phyloP scores from a whole-genome alignment of 2,329 filamentous ascomycete genomes.

The Amauroascus verrucosus region DNA sequence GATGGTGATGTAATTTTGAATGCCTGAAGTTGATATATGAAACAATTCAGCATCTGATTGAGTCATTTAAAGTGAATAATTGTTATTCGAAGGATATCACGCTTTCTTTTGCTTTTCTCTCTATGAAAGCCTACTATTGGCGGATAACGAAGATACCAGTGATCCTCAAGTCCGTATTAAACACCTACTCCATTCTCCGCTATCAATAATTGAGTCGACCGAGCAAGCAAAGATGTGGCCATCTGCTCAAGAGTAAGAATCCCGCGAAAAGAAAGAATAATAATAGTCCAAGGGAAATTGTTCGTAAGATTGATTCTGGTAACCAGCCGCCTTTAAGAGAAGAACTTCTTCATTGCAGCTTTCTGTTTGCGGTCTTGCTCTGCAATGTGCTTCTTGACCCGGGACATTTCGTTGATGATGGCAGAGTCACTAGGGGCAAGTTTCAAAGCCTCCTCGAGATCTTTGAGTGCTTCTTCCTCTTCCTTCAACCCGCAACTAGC shows the following conservation, averaged over 20 bases:
- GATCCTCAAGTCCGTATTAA: background rate
- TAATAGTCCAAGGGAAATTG: background rate
- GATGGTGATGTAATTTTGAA: background rate
- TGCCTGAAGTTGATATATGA: background rate
- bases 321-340: slow-evolving; percentile 32
- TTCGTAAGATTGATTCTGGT: background rate
- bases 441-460: slow-evolving; percentile 64
- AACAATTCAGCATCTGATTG: background rate
- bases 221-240: background rate
- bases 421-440: slow-evolving; percentile 65
- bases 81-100: background rate
- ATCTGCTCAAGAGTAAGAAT: background rate
- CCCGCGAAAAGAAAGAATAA: background rate
- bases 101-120: background rate
- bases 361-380: slow-evolving; percentile 78
- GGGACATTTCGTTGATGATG: slow-evolving; percentile 61
- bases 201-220: background rate
- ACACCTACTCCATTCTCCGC: slow-evolving; percentile 5
- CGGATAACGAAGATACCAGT: background rate
- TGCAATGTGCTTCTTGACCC: slow-evolving; percentile 65
- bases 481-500: slow-evolving; percentile 70
- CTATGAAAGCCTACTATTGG: background rate
- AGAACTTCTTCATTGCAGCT: slow-evolving; percentile 87
- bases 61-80: background rate
- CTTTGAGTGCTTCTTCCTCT: slow-evolving; percentile 67